These are phyloP conservation scores for Trichoderma asperelloides DNA, from an alignment of 495 filamentous ascomycete species.

Conservation along the genomic window DNA sequence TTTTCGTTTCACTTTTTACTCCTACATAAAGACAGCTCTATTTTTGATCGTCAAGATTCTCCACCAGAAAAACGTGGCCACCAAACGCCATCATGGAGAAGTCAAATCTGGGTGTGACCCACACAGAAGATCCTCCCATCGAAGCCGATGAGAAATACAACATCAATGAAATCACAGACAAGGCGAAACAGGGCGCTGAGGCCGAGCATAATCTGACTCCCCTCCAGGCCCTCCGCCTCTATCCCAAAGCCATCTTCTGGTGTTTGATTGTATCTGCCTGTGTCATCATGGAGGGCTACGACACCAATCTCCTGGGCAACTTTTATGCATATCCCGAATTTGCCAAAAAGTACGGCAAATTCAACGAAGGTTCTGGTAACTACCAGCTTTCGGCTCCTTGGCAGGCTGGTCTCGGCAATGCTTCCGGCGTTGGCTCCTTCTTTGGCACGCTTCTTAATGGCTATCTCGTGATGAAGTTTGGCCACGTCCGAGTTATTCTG, in stretches of 20 bases:
- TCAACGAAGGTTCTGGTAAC: constrained; percentile 16
- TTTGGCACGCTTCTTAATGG: constrained; percentile 34
- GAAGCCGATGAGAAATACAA: background rate
- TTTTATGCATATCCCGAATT: constrained; percentile 26
- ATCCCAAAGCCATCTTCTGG: constrained; percentile 37
- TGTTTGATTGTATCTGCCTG: constrained; percentile 34
- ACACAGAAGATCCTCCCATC: constrained; percentile 1
- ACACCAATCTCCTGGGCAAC: constrained; percentile 13
- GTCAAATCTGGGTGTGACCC: background rate
- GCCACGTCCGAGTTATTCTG: constrained; percentile 32
- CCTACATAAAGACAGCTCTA: background rate
- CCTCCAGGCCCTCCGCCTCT: constrained; percentile 33
- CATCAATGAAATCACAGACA: background rate
- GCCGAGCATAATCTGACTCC: constrained; percentile 35
- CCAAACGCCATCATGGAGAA: constrained; percentile 3
- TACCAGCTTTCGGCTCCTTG: constrained; percentile 27
- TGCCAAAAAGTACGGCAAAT: constrained; percentile 25
- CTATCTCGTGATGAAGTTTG: constrained; percentile 27
- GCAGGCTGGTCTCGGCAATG: constrained; percentile 33
- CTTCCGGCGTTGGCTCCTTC: constrained; percentile 29
- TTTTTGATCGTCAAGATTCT: background rate
- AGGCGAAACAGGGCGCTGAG: constrained; percentile 31
- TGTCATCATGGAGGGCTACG: constrained; percentile 14
- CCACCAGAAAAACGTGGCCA: background rate
- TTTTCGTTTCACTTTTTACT: background rate